Percentiles rank a stretch among this genome's conserved stretches.
These are phyloP conservation scores for Nannizzia gypsea DNA, from an alignment of 2,329 filamentous ascomycete genomes.

Conservation along the genomic window DNA sequence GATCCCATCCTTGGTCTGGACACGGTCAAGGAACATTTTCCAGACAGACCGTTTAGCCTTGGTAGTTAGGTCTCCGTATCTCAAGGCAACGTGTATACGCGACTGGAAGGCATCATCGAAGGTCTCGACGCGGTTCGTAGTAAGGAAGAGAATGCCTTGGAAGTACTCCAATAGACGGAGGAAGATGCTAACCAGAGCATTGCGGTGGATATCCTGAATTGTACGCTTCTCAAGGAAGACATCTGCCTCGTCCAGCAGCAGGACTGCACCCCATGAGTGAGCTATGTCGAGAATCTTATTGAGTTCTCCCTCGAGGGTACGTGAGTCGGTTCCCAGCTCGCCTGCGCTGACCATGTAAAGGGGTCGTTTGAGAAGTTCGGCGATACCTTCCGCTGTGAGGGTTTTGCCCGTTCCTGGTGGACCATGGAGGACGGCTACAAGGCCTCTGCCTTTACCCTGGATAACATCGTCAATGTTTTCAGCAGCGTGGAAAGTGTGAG, in stretches of 20 bases:
- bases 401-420: conserved; percentile 84
- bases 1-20: conserved; percentile 52
- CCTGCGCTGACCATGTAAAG: conserved; percentile 74
- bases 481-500: conserved; percentile 69
- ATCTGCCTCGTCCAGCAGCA: conserved; percentile 76
- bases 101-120: conserved; percentile 88
- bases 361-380: conserved; percentile 68
- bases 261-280: conserved; percentile 72
- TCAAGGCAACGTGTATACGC: conserved; percentile 72
- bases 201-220: conserved; percentile 72
- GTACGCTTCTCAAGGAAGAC: conserved; percentile 75
- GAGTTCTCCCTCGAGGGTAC: conserved; percentile 61
- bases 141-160: conserved; percentile 80
- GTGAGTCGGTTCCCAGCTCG: conserved; percentile 67
- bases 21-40: conserved; percentile 69
- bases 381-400: conserved; percentile 74
- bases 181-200: conserved; percentile 78
- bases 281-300: conserved; percentile 78
- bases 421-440: conserved; percentile 71
- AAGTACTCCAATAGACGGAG: conserved; percentile 80
- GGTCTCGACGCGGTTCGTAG: conserved; percentile 73
- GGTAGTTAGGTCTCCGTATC: conserved; percentile 61
- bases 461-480: conserved; percentile 75
- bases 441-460: conserved; percentile 73
- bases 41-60: conserved; percentile 71